phyloP scores from a whole-genome alignment of 306 rosid species.

The Albizia julibrissin region DNA sequence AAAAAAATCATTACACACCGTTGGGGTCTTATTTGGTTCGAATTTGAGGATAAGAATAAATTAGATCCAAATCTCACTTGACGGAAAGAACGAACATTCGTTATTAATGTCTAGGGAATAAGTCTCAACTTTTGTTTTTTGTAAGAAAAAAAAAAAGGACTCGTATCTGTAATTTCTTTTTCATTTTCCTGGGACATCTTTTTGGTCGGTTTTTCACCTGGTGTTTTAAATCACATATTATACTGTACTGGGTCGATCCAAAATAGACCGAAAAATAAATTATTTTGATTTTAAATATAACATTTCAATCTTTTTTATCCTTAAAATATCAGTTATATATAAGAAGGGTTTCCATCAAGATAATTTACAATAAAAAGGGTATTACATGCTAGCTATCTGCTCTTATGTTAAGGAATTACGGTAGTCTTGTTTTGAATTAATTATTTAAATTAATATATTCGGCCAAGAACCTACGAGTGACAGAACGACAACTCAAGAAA shows the following conservation, averaged over 20 bases:
- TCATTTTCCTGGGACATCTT: neutral
- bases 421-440: neutral
- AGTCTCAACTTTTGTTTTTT: neutral
- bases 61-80: neutral
- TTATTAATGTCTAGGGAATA: neutral
- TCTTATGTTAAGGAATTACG: no score
- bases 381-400: no score
- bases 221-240: neutral
- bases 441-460: neutral
- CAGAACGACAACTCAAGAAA: no score
- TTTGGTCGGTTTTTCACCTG: neutral
- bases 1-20: neutral
- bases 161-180: neutral
- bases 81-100: neutral
- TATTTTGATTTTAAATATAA: no score
- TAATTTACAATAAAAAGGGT: no score
- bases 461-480: neutral
- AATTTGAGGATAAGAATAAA: neutral
- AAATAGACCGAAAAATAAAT: no score
- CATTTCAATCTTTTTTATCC: no score
- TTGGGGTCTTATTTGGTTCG: neutral
- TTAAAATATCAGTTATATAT: no score
- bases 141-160: neutral
- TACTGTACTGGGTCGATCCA: no score
- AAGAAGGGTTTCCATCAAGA: no score